phyloP scores from a whole-genome alignment of 1,284 basidiomycete species.

The Boletellus dicymbophilus region DNA sequence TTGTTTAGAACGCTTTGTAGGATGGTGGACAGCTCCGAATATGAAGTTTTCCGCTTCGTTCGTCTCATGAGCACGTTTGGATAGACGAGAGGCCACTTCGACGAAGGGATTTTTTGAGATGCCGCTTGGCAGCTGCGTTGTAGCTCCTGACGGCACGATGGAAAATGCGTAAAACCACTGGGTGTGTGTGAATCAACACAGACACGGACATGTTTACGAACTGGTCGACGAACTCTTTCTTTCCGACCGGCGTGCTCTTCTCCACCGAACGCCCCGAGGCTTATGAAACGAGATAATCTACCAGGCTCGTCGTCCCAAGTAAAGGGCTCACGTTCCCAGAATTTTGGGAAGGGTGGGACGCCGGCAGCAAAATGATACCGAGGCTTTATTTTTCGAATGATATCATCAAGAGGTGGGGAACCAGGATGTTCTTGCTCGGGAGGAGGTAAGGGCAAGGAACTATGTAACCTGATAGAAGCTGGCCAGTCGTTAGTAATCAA shows the following conservation, averaged over 20 bases:
- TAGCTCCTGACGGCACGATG: slow-evolving; percentile 45
- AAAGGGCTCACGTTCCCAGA: slow-evolving; percentile 94
- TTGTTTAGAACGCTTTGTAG: slow-evolving; percentile 54
- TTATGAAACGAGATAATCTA: slow-evolving; percentile 77
- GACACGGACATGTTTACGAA: not conserved
- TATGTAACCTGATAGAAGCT: slow-evolving; percentile 64
- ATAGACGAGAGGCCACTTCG: slow-evolving; percentile 36
- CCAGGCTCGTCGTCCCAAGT: slow-evolving; percentile 75
- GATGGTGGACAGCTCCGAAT: slow-evolving; percentile 60
- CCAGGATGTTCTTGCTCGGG: slow-evolving; percentile 46
- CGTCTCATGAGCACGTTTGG: slow-evolving; percentile 57
- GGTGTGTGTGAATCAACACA: slow-evolving; percentile 7
- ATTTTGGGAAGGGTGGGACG: slow-evolving; percentile 58
- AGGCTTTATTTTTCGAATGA: slow-evolving; percentile 66
- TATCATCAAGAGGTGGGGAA: slow-evolving; percentile 66
- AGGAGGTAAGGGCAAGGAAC: slow-evolving; percentile 50
- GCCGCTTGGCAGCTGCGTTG: slow-evolving; percentile 59
- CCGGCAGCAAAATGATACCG: slow-evolving; percentile 79
- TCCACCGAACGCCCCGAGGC: slow-evolving; percentile 84
- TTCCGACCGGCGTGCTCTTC: slow-evolving; percentile 61
- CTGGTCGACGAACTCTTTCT: slow-evolving; percentile 63
- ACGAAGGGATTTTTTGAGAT: slow-evolving; percentile 75
- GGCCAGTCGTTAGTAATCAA: slow-evolving; percentile 85
- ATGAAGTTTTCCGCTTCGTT: slow-evolving; percentile 61
- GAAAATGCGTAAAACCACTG: slow-evolving; percentile 83